Evolutionary conservation across 768 basidiomycete species (phyloP), one percentile per base, ranked within the genome.

Genomic region (Collybiopsis confluens): DNA sequence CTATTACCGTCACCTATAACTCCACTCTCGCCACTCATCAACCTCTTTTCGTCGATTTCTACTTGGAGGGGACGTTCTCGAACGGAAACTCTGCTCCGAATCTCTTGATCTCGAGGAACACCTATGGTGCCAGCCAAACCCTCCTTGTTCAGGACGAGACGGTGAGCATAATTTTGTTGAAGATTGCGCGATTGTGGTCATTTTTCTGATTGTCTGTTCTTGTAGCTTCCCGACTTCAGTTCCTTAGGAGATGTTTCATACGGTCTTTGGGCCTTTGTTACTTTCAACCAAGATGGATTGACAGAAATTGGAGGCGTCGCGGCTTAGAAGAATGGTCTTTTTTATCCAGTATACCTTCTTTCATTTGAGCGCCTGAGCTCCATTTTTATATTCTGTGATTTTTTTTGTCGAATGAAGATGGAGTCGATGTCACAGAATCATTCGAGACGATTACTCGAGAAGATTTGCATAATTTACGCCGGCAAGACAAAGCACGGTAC

Each of bases 31-130:
- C 50, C 11, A 16, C 21, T n/a, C 10, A 52, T 35, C 50, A 52
- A 11, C 50, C 50, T 35, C 24, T 41, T 20, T 52, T 41, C 50
- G 40, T 52, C 40, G 50, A 52, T 38, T 52, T 52, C 26, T 41
- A 41, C 26, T 3, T 52, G 38, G 26, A 52, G 15, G 50, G 50
- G 28, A 30, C 18, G 27, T 42, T 40, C 20, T 41, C 50, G 5
- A 43, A 52, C 33, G 41, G 38, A 18, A 41, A 41, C 16, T 24
- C 38, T 7, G 28, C 26, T 35, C 50, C 50, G 0, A 41, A 27
- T 20, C 30, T 52, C 2, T 42, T 52, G 50, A 52, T 52, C 2
- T 43, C 38, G 38, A 41, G 50, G 18, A 52, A 52, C 38, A 43
- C 10, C 18, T 52, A 41, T 21, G 30, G 15, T 43, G 50, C 40